phyloP scores from a whole-genome alignment of 139 green algal species.

The Klebsormidium nitens region DNA sequence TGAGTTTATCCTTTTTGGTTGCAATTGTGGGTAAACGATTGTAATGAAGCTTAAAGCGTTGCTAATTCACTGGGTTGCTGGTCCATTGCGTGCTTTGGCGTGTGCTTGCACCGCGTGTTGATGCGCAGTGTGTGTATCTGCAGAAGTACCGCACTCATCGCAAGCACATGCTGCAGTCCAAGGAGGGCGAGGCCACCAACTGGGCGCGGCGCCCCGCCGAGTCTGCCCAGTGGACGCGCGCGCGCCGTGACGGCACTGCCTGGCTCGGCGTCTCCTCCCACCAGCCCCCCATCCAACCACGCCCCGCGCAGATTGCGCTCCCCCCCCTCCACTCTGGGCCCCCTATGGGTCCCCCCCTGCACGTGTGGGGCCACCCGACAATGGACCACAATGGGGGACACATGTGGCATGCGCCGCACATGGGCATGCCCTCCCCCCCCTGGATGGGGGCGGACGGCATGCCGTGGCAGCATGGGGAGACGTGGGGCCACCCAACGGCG shows the following conservation, averaged over 20 bases:
- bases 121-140: too few species aligned
- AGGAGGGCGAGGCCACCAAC: conserved; percentile 29
- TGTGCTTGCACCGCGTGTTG: too few species aligned
- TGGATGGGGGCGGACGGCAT: conserved; percentile 14
- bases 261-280: conserved; percentile 15
- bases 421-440: background rate
- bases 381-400: conserved; percentile 7
- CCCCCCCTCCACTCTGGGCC: conserved; percentile 1
- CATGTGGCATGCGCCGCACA: conserved; percentile 24
- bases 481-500: too few species aligned
- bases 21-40: too few species aligned
- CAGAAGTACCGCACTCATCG: conserved; percentile 47
- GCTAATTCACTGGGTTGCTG: too few species aligned
- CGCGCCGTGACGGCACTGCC: conserved; percentile 19
- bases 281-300: conserved; percentile 25
- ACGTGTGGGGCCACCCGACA: conserved; percentile 19
- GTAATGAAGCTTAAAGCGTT: too few species aligned
- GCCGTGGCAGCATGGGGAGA: too few species aligned
- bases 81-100: too few species aligned
- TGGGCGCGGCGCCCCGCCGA: conserved; percentile 22
- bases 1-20: too few species aligned
- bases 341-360: conserved; percentile 6
- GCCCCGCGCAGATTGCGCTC: conserved; percentile 8
- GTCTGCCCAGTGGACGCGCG: conserved; percentile 8
- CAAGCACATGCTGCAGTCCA: conserved; percentile 14